These are phyloP conservation scores for Chlorella sp. DNA, from an alignment of 139 green algal species.

Conservation along the genomic window DNA sequence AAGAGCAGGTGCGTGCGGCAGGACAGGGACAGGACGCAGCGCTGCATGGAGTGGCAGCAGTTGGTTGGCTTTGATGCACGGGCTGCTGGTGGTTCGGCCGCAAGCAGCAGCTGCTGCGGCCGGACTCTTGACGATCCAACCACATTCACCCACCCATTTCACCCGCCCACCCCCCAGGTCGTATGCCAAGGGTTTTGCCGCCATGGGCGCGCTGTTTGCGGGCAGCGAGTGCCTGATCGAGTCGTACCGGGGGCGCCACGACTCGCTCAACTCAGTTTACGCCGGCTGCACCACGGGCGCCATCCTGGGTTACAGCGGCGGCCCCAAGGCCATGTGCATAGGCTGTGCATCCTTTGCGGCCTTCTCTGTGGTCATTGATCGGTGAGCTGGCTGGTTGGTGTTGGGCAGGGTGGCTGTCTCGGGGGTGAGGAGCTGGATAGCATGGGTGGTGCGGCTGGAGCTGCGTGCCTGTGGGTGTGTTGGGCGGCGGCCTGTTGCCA, in stretches of 20 bases:
- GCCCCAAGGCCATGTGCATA: slow-evolving; percentile 86
- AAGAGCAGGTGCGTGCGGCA: slow-evolving; percentile 48
- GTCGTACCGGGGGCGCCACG: slow-evolving; percentile 89
- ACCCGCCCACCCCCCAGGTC: slow-evolving; percentile 50
- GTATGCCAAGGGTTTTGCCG: slow-evolving; percentile 93
- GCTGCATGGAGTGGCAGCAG: background rate
- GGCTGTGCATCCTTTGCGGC: slow-evolving; percentile 91
- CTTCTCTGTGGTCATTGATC: slow-evolving; percentile 89
- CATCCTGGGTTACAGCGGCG: slow-evolving; percentile 75
- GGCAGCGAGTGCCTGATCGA: slow-evolving; percentile 96
- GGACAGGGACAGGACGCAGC: background rate
- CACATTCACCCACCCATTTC: background rate
- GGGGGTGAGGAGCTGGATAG: too few species aligned
- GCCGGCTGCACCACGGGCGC: slow-evolving; percentile 92
- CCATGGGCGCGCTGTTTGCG: slow-evolving; percentile 90
- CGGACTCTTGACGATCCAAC: too few species aligned
- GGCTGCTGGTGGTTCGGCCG: background rate
- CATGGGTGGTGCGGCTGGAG: too few species aligned
- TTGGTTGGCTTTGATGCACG: too few species aligned
- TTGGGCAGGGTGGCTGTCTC: too few species aligned
- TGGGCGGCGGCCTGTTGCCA: too few species aligned
- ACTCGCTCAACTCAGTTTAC: slow-evolving; percentile 87
- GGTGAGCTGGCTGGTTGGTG: slow-evolving; percentile 30
- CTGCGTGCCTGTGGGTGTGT: too few species aligned
- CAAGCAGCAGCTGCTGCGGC: background rate